Conservation (phyloP, 2,329 filamentous ascomycete genomes). For the Erysiphe pulchra region DNA sequence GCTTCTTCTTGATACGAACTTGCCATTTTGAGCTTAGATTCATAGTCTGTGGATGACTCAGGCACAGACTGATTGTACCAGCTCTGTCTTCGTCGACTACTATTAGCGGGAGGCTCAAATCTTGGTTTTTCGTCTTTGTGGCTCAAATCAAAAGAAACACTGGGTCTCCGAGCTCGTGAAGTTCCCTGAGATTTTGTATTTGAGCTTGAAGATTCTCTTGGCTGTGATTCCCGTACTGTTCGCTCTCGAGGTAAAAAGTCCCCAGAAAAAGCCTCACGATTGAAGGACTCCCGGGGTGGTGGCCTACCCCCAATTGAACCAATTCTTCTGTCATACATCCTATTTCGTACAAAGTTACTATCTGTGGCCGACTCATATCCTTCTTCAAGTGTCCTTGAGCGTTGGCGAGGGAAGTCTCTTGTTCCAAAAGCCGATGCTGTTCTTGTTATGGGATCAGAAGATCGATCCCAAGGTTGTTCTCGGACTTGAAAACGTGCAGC, state of each 20-base stretch:
- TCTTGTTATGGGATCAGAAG: constrained; percentile 4
- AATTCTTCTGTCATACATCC: constrained; percentile 2
- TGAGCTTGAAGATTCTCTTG: neutral
- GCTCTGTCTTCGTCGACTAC: constrained; percentile 8
- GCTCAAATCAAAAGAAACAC: constrained; percentile 10
- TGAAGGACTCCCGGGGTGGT: constrained; percentile 10
- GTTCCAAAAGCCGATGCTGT: constrained; percentile 5
- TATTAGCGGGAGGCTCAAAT: constrained; percentile 8
- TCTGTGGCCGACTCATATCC: constrained; percentile 8
- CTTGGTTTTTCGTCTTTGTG: constrained; percentile 4
- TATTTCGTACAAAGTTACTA: constrained; percentile 4
- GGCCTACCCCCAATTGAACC: constrained; percentile 1
- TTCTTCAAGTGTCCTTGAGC: constrained; percentile 5
- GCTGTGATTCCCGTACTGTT: neutral
- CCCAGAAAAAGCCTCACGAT: constrained; percentile 4
- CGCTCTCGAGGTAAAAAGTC: constrained; percentile 2
- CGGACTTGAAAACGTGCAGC: constrained; percentile 7
- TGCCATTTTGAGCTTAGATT: constrained; percentile 20
- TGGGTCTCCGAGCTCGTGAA: constrained; percentile 5
- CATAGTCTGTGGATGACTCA: constrained; percentile 13
- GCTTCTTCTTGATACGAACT: constrained; percentile 27
- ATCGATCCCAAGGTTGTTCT: neutral
- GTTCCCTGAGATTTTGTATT: constrained; percentile 1
- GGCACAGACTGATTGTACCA: constrained; percentile 8
- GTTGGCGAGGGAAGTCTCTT: constrained; percentile 2